Evolutionary conservation across 306 rosid genomes (phyloP).

Genomic region (Prunus armeniaca): DNA sequence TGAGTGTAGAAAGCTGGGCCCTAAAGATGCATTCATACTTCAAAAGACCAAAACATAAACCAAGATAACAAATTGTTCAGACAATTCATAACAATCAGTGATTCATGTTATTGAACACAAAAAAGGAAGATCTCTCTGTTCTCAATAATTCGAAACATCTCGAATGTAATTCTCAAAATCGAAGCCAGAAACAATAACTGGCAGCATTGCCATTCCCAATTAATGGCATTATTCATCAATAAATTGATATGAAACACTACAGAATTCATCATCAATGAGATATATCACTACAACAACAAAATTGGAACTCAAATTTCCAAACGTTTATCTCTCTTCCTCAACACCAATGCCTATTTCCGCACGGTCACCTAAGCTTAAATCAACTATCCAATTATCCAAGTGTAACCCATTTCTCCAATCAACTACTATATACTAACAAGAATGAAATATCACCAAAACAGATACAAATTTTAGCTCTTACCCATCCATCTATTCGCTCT

Average conservation of each 20-base stretch:
- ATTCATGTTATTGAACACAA: not conserved
- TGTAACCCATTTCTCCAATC: conserved; percentile 12
- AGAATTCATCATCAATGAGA: not conserved
- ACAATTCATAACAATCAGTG: not conserved
- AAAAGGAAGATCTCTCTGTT: not conserved
- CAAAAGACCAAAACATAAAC: not conserved
- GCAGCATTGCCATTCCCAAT: conserved; percentile 16
- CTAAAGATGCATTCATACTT: not conserved
- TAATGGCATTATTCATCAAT: conserved; percentile 28
- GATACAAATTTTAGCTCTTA: conserved; percentile 22
- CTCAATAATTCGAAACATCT: not conserved
- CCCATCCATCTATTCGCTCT: conserved; percentile 37
- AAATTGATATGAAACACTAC: not conserved
- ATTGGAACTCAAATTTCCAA: conserved; percentile 14
- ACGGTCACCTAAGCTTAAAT: conserved; percentile 11
- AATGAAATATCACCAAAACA: not conserved
- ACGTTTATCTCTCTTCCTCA: not conserved
- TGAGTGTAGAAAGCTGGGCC: not conserved
- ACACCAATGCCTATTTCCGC: conserved; percentile 4
- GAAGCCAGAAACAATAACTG: not conserved
- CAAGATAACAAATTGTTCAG: not conserved
- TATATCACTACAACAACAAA: conserved; percentile 24
- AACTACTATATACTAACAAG: conserved; percentile 13
- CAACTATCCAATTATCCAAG: conserved; percentile 1
- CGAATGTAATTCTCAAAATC: not conserved